Conservation (phyloP, 306 rosid genomes). For the Citrullus amarus region DNA sequence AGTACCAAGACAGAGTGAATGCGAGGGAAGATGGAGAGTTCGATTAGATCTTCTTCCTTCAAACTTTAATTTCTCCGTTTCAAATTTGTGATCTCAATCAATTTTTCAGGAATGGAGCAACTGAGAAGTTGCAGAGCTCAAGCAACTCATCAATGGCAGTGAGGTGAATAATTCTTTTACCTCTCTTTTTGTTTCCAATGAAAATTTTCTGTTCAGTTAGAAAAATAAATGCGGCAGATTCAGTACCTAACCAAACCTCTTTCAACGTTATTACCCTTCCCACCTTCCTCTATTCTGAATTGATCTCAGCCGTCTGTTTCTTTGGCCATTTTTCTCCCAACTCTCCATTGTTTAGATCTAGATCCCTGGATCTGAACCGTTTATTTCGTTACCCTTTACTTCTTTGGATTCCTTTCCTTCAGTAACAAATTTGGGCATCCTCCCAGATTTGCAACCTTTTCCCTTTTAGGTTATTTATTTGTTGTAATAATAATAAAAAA, state of each 20-base stretch:
- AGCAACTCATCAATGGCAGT: slow-evolving; percentile 67
- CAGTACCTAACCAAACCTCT: slow-evolving; percentile 9
- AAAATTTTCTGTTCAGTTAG: background rate
- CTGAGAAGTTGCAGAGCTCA: slow-evolving; percentile 45
- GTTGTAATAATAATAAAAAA: background rate
- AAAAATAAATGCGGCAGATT: slow-evolving; percentile 4
- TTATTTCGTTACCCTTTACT: slow-evolving; percentile 47
- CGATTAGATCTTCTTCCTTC: background rate
- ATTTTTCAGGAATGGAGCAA: slow-evolving; percentile 32
- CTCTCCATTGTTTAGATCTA: slow-evolving; percentile 34
- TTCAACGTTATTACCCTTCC: slow-evolving; percentile 5
- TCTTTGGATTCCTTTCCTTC: slow-evolving; percentile 31
- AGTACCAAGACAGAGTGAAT: background rate
- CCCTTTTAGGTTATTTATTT: background rate
- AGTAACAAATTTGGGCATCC: background rate
- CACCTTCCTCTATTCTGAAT: background rate
- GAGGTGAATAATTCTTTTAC: slow-evolving; percentile 25
- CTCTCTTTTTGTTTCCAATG: background rate
- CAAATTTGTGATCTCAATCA: background rate
- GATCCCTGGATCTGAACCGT: slow-evolving; percentile 53
- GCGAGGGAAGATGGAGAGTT: background rate
- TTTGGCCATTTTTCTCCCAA: background rate
- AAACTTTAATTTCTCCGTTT: background rate
- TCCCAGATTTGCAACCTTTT: background rate
- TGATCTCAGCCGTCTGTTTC: slow-evolving; percentile 8